Base-by-base conservation (phyloP, 169 alveolate species). In the Plasmodium ovale region DNA sequence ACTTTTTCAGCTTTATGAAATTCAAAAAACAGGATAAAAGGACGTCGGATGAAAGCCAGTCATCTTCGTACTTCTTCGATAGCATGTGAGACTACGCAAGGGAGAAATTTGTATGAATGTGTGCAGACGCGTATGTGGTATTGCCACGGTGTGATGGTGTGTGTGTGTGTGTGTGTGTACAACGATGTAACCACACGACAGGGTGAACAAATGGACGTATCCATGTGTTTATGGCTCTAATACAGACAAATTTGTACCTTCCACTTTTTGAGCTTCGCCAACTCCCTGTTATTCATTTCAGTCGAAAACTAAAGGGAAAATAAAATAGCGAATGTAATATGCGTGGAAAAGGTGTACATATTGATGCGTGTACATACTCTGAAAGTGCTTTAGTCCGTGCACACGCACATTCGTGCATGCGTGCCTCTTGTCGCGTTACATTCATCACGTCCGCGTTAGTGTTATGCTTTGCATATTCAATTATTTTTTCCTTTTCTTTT, bases 31-130 rank as follows among this genome's bases (percentile, higher is more conserved):
- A 62, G 23, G 71, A 79, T 49, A 79, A 49, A 29, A 65, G 60
- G 39, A 59, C 89, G n/a, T 65, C 89, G 37, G 89, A 79, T 12
- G 89, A 65, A 5, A 62, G 82, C 89, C 89, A 79, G 25, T 79
- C 89, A 42, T 79, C 89, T 49, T 64, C 68, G 21, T 65, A 27
- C 23, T 59, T 70, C 84, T 79, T 62, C 29, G 82, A 64, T 59
- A 65, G 47, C 58, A 37, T 51, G 14, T 64, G 79, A 29, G 79
- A 65, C 82, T 79, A 42, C 56, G 65, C 3, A 79, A 54, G 42
- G 44, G 51, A 33, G 44, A 14, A 31, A 23, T 47, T n/a, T n/a
- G n/a, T n/a, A n/a, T n/a, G n/a, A n/a, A n/a, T n/a, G 2, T 5
- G 16, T 42, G 27, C 0, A 25, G 35, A n/a, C 12, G 37, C 4